Percentiles rank a stretch among this genome's conserved stretches.
These are phyloP conservation scores for Sideroxylon spinosum DNA, from an alignment of 179 eudicot genomes.

Conservation along the genomic window DNA sequence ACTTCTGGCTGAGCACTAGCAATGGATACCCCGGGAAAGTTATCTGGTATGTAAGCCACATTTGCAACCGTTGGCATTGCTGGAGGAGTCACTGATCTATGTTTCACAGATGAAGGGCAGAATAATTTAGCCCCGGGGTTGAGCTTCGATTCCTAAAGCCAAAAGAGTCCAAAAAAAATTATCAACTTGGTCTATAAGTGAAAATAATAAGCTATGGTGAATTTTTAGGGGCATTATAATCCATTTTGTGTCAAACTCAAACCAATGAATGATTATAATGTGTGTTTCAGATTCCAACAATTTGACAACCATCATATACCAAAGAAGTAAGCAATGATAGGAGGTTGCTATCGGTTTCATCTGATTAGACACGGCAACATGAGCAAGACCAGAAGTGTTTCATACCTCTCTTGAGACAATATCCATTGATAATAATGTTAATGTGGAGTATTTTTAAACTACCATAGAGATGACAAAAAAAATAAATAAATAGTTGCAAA, in stretches of 20 bases:
- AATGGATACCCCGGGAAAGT: constrained; percentile 37
- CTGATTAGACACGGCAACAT: neutral
- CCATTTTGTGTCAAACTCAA: neutral
- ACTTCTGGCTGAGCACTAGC: constrained; percentile 53
- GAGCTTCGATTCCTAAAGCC: constrained; percentile 77
- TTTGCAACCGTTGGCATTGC: constrained; percentile 41
- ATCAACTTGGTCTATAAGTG: neutral
- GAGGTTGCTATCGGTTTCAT: constrained; percentile 8
- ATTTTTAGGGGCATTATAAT: neutral
- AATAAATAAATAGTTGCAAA: too few relatives aligned
- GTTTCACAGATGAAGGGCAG: constrained; percentile 56
- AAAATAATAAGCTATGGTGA: neutral
- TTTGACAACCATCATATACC: neutral
- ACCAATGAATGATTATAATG: neutral
- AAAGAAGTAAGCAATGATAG: neutral
- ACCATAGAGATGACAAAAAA: neutral
- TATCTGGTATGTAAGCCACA: constrained; percentile 49
- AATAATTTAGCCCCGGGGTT: constrained; percentile 86
- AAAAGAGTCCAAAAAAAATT: constrained; percentile 13
- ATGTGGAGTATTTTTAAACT: neutral
- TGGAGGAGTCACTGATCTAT: constrained; percentile 53
- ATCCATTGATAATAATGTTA: neutral
- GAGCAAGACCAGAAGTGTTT: constrained; percentile 10
- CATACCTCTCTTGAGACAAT: neutral
- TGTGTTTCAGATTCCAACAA: neutral